Evolutionary conservation across 2,329 filamentous ascomycete species (phyloP).

Genomic region (Claviceps paspali): DNA sequence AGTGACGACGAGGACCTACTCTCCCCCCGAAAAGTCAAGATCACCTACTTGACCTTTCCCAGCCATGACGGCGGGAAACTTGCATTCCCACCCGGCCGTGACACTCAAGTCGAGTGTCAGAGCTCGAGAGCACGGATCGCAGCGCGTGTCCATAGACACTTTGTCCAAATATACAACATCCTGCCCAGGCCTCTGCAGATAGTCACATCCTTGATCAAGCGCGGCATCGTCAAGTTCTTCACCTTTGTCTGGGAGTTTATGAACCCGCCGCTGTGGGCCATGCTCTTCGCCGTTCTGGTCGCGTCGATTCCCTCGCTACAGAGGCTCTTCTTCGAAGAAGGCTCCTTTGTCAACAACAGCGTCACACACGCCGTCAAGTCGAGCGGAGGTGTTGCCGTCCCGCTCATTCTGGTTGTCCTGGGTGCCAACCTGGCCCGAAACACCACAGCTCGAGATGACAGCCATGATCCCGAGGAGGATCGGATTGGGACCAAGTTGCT

Average conservation of each 20-base stretch:
- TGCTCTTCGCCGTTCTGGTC: slow-evolving; percentile 81
- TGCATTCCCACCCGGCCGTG: slow-evolving; percentile 40
- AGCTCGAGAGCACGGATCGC: slow-evolving; percentile 15
- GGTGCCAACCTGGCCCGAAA: slow-evolving; percentile 90
- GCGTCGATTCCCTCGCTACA: slow-evolving; percentile 78
- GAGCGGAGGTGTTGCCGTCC: slow-evolving; percentile 81
- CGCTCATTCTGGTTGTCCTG: slow-evolving; percentile 85
- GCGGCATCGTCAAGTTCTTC: slow-evolving; percentile 31
- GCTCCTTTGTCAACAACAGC: slow-evolving; percentile 83
- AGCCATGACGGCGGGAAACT: slow-evolving; percentile 14
- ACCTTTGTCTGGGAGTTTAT: slow-evolving; percentile 79
- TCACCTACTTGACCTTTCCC: slow-evolving; percentile 12
- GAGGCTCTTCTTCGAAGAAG: slow-evolving; percentile 71
- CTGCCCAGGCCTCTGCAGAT: slow-evolving; percentile 28
- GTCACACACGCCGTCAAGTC: slow-evolving; percentile 77
- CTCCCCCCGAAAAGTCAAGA: slow-evolving; percentile 16
- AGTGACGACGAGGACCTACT: slow-evolving; percentile 26
- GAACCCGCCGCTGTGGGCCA: slow-evolving; percentile 96
- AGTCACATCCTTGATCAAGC: slow-evolving; percentile 15
- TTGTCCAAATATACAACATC: slow-evolving; percentile 16
- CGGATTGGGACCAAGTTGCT: slow-evolving; percentile 60
- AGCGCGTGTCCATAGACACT: slow-evolving; percentile 9
- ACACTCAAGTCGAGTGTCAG: slow-evolving; percentile 24
- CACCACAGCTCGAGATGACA: slow-evolving; percentile 55
- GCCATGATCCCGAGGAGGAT: slow-evolving; percentile 54